phyloP scores from a whole-genome alignment of 257 asterid species.

The Scutellaria barbata region DNA sequence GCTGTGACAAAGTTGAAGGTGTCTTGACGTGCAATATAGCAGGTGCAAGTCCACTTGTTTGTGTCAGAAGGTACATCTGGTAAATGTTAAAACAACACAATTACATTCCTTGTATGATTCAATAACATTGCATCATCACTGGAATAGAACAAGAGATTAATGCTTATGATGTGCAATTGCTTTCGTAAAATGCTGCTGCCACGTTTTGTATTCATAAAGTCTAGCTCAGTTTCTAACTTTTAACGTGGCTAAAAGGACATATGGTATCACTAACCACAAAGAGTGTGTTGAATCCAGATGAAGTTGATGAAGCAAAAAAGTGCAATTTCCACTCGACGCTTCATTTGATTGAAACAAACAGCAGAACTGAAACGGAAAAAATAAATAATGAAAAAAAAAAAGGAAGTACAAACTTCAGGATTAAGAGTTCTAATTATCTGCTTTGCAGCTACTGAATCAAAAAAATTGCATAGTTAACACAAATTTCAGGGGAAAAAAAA shows the following conservation, averaged over 20 bases:
- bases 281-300: slow-evolving; percentile 55
- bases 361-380: slow-evolving; percentile 41
- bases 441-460: neutral
- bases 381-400: slow-evolving; percentile 15
- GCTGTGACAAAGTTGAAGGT: slow-evolving; percentile 44
- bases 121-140: slow-evolving; percentile 6
- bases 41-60: slow-evolving; percentile 82
- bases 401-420: neutral
- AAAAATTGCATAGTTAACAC: neutral
- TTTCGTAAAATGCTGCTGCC: slow-evolving; percentile 16
- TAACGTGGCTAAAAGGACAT: neutral
- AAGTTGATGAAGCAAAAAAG: slow-evolving; percentile 51
- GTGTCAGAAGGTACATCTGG: slow-evolving; percentile 50
- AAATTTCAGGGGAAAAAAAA: neutral
- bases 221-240: slow-evolving; percentile 2
- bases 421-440: slow-evolving; percentile 10
- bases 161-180: neutral
- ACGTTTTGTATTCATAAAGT: neutral
- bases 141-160: neutral
- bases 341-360: slow-evolving; percentile 50
- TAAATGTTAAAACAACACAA: slow-evolving; percentile 14
- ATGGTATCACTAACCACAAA: slow-evolving; percentile 55
- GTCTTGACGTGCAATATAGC: slow-evolving; percentile 51
- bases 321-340: slow-evolving; percentile 45
- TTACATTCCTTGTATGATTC: slow-evolving; percentile 12